Percentiles rank a stretch among this genome's conserved stretches.
phyloP scores from a whole-genome alignment of 805 yeast genomes.

The Lipomyces anomalus region DNA sequence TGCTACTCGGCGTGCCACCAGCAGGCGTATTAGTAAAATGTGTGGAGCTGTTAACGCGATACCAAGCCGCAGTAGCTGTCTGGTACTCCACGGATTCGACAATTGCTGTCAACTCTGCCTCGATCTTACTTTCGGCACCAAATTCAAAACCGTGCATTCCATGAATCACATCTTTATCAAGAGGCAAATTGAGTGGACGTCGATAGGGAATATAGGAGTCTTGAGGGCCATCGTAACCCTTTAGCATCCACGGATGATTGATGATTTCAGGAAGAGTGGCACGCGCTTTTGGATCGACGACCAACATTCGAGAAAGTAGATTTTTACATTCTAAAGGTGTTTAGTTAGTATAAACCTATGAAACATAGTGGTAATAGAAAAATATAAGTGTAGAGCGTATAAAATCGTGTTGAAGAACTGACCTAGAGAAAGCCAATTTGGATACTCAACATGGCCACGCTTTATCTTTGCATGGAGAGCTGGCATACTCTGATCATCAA shows the following conservation, averaged over 20 bases:
- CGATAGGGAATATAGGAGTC: conserved; percentile 71
- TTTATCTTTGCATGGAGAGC: conserved; percentile 91
- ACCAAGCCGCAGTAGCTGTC: conserved; percentile 59
- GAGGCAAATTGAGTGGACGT: conserved; percentile 63
- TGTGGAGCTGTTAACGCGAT: conserved; percentile 33
- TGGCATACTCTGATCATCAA: conserved; percentile 90
- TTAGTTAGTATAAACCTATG: neutral
- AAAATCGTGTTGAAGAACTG: neutral
- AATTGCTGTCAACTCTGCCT: conserved; percentile 50
- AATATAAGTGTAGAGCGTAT: neutral
- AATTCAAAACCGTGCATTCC: conserved; percentile 77
- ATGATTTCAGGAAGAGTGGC: conserved; percentile 74
- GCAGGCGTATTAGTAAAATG: neutral
- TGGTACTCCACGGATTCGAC: conserved; percentile 63
- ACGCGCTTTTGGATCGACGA: conserved; percentile 78
- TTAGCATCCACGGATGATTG: conserved; percentile 90
- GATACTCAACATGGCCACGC: conserved; percentile 87
- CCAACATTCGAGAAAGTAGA: conserved; percentile 78
- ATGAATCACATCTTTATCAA: conserved; percentile 59
- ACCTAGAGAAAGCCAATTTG: conserved; percentile 65
- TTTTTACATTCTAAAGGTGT: conserved; percentile 52
- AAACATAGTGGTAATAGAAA: no score
- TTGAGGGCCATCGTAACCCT: conserved; percentile 73
- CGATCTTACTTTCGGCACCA: conserved; percentile 58
- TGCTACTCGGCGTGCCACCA: no score